Evolutionary conservation across 768 basidiomycete genomes (phyloP), one percentile per base, ranked within the genome.

Genomic region (Auricularia auricula-judae): DNA sequence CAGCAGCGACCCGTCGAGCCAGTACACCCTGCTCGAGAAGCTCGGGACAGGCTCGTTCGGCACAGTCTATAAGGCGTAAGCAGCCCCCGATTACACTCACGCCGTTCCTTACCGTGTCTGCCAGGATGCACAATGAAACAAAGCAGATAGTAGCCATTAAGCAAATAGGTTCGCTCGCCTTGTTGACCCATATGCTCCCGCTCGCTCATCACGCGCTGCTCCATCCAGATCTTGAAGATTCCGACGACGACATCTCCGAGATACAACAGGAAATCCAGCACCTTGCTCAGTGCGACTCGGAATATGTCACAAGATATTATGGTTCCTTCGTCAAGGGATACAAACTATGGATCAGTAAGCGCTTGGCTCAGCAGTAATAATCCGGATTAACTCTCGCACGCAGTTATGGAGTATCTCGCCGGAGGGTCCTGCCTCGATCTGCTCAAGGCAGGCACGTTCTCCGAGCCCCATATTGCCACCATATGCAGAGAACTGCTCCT

Each of bases 241-340:
- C 94, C 33, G 95, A 98, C 75, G 97, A 99, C 72, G 97, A 98
- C 74, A 98, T 99, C 68, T 86, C 91, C 18, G 97, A 99, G 76
- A 99, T 99, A 61, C 97, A 99, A 72, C 92, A 93, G 74, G 97
- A 99, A 75, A 99, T 99, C 68, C 91, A 94, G 21, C 97, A 91
- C 74, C 82, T 99, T 35, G 92, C 94, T 1, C 91, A 91, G 69
- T 96, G 94, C 77, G 93, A 95, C 73, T 98, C 95, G 3, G 93
- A 94, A 77, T 93, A 92, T 74, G 92, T 99, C 63, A 98, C 97
- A 51, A 82, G 89, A 58, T 98, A 98, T 74, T 98, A 97, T 71
- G 95, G 93, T 56, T 94, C 93, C 60, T 99, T 99, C 75, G 93
- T 99, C 63, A 87, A 93, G 68, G 86, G 90, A 42, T 98, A 96